Conservation (phyloP, 2,329 filamentous ascomycete genomes). For the Clonostachys chloroleuca region DNA sequence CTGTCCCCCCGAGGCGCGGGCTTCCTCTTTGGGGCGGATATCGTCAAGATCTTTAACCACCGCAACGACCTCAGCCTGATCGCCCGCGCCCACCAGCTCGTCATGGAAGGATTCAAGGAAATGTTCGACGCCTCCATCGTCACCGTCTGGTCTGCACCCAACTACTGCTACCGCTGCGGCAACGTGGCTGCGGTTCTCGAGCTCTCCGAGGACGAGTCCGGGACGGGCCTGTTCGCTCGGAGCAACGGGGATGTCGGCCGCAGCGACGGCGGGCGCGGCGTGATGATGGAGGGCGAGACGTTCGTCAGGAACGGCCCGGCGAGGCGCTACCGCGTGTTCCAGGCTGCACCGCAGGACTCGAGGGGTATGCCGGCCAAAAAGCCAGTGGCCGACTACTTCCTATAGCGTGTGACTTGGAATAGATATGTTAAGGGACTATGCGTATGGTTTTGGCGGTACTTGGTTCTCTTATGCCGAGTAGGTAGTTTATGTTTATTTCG, state of each 20-base stretch:
- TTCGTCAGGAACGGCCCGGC: slow-evolving; percentile 64
- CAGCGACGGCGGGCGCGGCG: slow-evolving; percentile 42
- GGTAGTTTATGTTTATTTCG: no score
- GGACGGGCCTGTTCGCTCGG: slow-evolving; percentile 63
- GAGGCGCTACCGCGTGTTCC: slow-evolving; percentile 88
- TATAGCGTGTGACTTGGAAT: slow-evolving; percentile 34
- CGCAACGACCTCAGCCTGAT: slow-evolving; percentile 89
- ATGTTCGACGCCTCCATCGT: slow-evolving; percentile 97
- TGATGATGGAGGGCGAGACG: slow-evolving; percentile 42
- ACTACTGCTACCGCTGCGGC: slow-evolving; percentile 94
- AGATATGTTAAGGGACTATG: no score
- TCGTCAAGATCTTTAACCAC: slow-evolving; percentile 94
- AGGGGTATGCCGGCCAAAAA: slow-evolving; percentile 99
- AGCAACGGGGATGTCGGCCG: slow-evolving; percentile 67
- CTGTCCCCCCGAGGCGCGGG: slow-evolving; percentile 90
- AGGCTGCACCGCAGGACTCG: slow-evolving; percentile 92
- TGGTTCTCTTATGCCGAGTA: no score
- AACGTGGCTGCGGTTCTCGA: slow-evolving; percentile 96
- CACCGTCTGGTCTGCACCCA: slow-evolving; percentile 97
- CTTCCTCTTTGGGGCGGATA: slow-evolving; percentile 92
- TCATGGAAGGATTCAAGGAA: slow-evolving; percentile 99
- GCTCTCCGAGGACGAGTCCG: slow-evolving; percentile 81
- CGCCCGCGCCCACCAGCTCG: slow-evolving; percentile 90
- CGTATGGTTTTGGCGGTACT: no score
- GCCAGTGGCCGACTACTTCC: slow-evolving; percentile 93